Conservation (phyloP, 257 asterid genomes). For the Prunella vulgaris region DNA sequence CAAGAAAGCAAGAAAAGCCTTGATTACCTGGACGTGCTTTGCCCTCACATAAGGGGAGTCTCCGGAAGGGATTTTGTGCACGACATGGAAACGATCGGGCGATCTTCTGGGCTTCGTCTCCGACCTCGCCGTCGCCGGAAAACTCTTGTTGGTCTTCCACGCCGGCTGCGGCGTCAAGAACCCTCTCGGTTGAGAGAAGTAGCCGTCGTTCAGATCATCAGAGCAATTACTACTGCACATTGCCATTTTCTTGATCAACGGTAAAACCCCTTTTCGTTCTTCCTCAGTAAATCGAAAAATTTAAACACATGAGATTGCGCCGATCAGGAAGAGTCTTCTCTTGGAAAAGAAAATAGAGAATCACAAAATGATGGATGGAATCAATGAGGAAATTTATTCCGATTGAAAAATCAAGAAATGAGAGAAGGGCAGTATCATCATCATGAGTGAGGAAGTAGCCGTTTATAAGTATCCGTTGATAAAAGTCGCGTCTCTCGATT, state of each 20-base stretch:
- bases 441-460: conserved; percentile 29
- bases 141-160: conserved; percentile 29
- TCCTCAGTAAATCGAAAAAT: neutral
- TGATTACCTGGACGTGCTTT: conserved; percentile 74
- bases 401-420: neutral
- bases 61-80: conserved; percentile 81
- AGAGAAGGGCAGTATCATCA: neutral
- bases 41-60: conserved; percentile 90
- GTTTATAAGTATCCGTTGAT: conserved; percentile 43
- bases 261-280: neutral
- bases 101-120: conserved; percentile 48
- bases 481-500: conserved; percentile 23
- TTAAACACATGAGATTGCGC: neutral
- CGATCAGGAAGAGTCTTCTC: neutral
- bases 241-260: conserved; percentile 21
- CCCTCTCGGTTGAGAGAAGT: conserved; percentile 36
- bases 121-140: conserved; percentile 43
- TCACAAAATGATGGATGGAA: too few species aligned
- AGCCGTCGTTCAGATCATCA: conserved; percentile 11
- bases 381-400: too few species aligned
- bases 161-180: conserved; percentile 80
- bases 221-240: neutral
- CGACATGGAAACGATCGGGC: conserved; percentile 47
- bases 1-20: neutral
- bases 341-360: neutral